These are phyloP conservation scores for Rhazya stricta DNA, from an alignment of 257 asterid species.

Conservation along the genomic window DNA sequence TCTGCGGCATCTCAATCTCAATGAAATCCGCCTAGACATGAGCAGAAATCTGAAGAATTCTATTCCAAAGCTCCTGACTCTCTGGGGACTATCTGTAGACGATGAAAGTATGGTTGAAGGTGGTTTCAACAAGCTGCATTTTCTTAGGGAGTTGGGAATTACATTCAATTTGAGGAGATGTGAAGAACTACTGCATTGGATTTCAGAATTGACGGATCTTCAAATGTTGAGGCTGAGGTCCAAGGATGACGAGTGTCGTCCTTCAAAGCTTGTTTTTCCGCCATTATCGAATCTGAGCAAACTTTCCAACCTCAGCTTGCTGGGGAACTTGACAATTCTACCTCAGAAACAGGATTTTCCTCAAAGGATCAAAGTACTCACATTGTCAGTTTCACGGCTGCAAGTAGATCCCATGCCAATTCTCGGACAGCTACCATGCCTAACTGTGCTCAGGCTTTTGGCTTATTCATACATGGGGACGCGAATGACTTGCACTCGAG, in stretches of 20 bases:
- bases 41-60: conserved; percentile 15
- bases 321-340: conserved; percentile 22
- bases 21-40: conserved; percentile 24
- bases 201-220: conserved; percentile 19
- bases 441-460: conserved; percentile 34
- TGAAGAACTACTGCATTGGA: conserved; percentile 21
- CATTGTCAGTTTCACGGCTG: conserved; percentile 29
- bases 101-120: conserved; percentile 9
- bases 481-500: conserved; percentile 17
- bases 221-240: conserved; percentile 32
- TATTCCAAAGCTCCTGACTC: conserved; percentile 24
- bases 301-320: conserved; percentile 30
- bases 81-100: conserved; percentile 31
- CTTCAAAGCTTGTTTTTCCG: conserved; percentile 18
- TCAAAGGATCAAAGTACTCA: conserved; percentile 22
- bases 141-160: conserved; percentile 30
- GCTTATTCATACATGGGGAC: conserved; percentile 26
- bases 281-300: conserved; percentile 15
- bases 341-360: conserved; percentile 22
- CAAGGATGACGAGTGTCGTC: conserved; percentile 21
- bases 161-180: conserved; percentile 17
- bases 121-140: conserved; percentile 6
- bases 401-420: conserved; percentile 28
- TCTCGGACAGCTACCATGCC: conserved; percentile 22
- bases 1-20: conserved; percentile 31